These are phyloP conservation scores for Aureobasidium pullulans DNA, from an alignment of 2,329 filamentous ascomycete species.

Conservation along the genomic window DNA sequence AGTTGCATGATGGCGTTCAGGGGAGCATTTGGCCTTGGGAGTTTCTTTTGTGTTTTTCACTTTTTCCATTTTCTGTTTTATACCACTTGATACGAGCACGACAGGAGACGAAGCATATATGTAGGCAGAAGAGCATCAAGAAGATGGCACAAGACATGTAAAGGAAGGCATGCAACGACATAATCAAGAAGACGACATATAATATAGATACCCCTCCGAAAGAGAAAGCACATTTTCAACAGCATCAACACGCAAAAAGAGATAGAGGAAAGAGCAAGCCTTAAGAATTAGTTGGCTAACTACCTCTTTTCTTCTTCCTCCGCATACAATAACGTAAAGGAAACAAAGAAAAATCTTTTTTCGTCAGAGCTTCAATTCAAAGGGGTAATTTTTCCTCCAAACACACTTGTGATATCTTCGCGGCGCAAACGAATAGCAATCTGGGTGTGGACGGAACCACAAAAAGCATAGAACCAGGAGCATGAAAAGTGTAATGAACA, in stretches of 20 bases:
- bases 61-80: neutral
- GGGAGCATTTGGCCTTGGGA: neutral
- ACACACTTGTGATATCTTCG: slow-evolving; percentile 5
- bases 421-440: neutral
- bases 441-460: neutral
- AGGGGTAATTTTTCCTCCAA: neutral
- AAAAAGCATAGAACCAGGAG: neutral
- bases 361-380: neutral
- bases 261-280: neutral
- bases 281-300: neutral
- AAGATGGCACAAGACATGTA: neutral
- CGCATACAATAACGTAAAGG: too few species aligned
- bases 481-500: neutral
- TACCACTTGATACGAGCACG: neutral
- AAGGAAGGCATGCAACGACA: neutral
- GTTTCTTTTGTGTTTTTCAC: neutral
- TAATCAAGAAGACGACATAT: neutral
- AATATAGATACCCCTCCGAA: neutral
- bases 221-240: neutral
- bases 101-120: neutral
- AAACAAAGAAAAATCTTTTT: neutral
- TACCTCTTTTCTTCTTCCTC: too few species aligned
- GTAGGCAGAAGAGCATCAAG: neutral
- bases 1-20: neutral
- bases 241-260: neutral